Base-by-base conservation (phyloP, 495 filamentous ascomycete species). In the Penicillium herquei region DNA sequence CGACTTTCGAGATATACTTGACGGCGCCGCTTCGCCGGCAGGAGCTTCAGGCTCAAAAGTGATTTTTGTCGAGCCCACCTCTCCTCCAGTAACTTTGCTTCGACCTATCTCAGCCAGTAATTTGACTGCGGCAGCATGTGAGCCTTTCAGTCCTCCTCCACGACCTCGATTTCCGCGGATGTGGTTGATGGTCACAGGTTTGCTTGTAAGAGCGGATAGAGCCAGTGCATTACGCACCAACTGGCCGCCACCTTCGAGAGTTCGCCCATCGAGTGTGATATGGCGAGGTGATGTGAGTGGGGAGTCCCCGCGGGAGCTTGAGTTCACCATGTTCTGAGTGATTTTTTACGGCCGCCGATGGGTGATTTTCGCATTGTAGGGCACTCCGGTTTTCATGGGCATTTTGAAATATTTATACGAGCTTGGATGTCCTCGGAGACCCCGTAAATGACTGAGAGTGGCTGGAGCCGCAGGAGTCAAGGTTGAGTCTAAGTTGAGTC, bases 161-260 rank as follows among this genome's bases (percentile, higher is more conserved):
- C 69, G 66, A n/a, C 54, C 39, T 34, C 91, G 76, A 45, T 88
- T 91, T 16, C 84, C 89, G 14, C 91, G 80, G 14, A 94, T 84
- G 59, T 89, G 63, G 31, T 80, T 72, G 43, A 96, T 84, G 40
- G 77, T 75, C 44, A 96, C 74, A 6, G 90, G 82, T 7, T 72
- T 78, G 6, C 77, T 70, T 7, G 85, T 87, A 6, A 95, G 74
- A 0, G 88, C 83, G 0, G 90, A 84, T 1, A 96, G 70, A 9
- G 80, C 81, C 32, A 89, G 69, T 1, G 89, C 88, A 41, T 89
- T 78, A 43, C 91, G 82, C 31, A 94, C 79, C 1, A 96, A 75
- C 67, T 96, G 91, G 8, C 91, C 91, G 32, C 91, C 91, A 37
- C 91, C 91, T 74, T 95, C 91, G 11, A 92, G 88, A 1, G 82